Conservation (phyloP, 352 stramenopile genomes). For the Globisporangium spiculum region DNA sequence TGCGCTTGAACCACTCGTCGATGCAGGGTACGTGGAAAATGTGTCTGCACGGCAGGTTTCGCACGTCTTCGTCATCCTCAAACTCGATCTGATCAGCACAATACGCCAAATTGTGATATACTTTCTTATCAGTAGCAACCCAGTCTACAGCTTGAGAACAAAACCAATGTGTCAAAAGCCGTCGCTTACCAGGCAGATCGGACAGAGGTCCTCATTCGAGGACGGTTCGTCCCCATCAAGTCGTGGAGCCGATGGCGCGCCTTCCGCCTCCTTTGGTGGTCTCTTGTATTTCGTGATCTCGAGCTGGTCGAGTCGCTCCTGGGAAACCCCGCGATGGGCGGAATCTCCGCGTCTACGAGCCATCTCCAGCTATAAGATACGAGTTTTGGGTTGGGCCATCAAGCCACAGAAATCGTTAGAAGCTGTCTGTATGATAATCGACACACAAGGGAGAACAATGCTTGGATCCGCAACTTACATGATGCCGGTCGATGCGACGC, state of each 20-base stretch:
- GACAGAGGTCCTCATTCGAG: slow-evolving; percentile 59
- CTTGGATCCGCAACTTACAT: slow-evolving; percentile 24
- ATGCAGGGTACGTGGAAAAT: slow-evolving; percentile 90
- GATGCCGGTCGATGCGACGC: slow-evolving; percentile 55
- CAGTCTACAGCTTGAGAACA: not conserved
- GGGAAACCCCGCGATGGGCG: slow-evolving; percentile 51
- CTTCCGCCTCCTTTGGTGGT: slow-evolving; percentile 4
- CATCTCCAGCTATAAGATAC: slow-evolving; percentile 38
- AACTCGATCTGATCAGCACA: slow-evolving; percentile 53
- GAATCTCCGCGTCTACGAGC: slow-evolving; percentile 41
- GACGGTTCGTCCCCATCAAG: slow-evolving; percentile 6
- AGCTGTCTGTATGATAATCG: not conserved
- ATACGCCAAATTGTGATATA: not conserved
- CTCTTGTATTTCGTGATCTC: slow-evolving; percentile 64
- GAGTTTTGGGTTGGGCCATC: not conserved
- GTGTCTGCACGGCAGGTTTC: slow-evolving; percentile 81
- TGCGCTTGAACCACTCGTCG: slow-evolving; percentile 84
- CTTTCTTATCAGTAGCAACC: not conserved
- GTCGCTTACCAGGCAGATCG: slow-evolving; percentile 58
- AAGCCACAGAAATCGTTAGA: not conserved
- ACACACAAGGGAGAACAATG: not conserved
- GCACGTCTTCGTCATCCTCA: slow-evolving; percentile 69
- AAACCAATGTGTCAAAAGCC: too few species aligned
- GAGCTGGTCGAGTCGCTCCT: slow-evolving; percentile 59
- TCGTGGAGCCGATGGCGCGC: not conserved